These are phyloP conservation scores for Solanum peruvianum DNA, from an alignment of 257 asterid genomes.

Conservation along the genomic window DNA sequence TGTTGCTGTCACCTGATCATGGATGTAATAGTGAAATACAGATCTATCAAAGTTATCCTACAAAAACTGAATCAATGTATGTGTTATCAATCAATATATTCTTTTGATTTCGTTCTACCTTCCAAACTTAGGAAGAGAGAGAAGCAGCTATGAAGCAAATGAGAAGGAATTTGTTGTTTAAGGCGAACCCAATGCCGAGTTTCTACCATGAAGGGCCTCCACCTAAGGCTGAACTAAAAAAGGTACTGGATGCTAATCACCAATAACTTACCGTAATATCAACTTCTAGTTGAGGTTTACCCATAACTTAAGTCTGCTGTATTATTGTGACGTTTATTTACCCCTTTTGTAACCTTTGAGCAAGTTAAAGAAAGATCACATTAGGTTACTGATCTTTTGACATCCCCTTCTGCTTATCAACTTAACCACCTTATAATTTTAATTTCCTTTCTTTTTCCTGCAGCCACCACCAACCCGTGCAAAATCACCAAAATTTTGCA, in stretches of 20 bases:
- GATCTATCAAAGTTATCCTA: not conserved
- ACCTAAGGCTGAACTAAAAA: slow-evolving; percentile 62
- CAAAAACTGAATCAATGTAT: not conserved
- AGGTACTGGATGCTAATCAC: slow-evolving; percentile 26
- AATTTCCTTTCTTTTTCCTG: not conserved
- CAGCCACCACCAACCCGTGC: slow-evolving; percentile 78
- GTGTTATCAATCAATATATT: not conserved
- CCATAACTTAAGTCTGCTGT: not conserved
- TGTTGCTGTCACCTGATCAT: not conserved
- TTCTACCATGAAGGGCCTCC: slow-evolving; percentile 87
- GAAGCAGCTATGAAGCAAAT: slow-evolving; percentile 74
- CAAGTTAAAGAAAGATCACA: not conserved
- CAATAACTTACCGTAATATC: not conserved
- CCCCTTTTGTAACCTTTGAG: not conserved
- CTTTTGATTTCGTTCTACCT: not conserved
- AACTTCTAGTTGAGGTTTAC: not conserved
- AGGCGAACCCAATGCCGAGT: slow-evolving; percentile 92
- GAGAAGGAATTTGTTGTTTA: slow-evolving; percentile 56
- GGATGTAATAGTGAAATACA: not conserved
- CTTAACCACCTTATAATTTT: not conserved
- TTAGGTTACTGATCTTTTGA: not conserved
- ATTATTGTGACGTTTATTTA: not conserved
- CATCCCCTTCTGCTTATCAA: not conserved
- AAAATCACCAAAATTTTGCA: slow-evolving; percentile 69
- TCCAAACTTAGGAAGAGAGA: slow-evolving; percentile 48